Evolutionary conservation across 164 flowering plant genomes (phyloP).

Genomic region (Vitis labrusca): DNA sequence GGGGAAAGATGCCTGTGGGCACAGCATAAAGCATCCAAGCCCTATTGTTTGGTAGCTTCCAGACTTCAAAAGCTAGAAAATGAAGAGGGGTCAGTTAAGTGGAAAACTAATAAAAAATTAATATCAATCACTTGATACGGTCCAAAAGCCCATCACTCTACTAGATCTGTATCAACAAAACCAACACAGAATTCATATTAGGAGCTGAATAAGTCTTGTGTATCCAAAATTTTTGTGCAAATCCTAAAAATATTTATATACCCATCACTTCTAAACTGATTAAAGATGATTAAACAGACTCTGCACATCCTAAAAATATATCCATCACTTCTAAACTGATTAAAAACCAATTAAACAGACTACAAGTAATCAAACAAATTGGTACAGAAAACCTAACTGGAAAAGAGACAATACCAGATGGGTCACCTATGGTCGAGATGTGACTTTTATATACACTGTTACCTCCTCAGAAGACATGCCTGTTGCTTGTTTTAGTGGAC

Average conservation of each 20-base stretch:
- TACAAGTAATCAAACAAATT: constrained; percentile 17
- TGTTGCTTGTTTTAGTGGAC: constrained; percentile 23
- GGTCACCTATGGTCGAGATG: constrained; percentile 20
- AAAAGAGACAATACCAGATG: constrained; percentile 22
- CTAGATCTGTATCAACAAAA: constrained; percentile 54
- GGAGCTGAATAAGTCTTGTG: constrained; percentile 12
- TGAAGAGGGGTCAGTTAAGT: constrained; percentile 27
- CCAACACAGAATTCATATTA: constrained; percentile 40
- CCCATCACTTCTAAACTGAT: constrained; percentile 3
- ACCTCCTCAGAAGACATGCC: constrained; percentile 53
- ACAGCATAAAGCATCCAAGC: constrained; percentile 21
- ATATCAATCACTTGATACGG: constrained; percentile 18
- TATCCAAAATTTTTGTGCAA: not conserved
- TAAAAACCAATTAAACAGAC: not conserved
- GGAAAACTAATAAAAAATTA: constrained; percentile 22
- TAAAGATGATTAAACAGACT: not conserved
- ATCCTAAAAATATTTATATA: not conserved
- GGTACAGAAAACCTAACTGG: constrained; percentile 27
- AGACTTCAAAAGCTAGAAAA: constrained; percentile 31
- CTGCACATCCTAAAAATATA: constrained; percentile 1
- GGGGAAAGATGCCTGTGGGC: constrained; percentile 17
- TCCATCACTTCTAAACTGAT: constrained; percentile 12
- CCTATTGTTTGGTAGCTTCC: constrained; percentile 35
- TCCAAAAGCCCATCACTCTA: constrained; percentile 32
- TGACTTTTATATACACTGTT: constrained; percentile 37